Evolutionary conservation across 2,329 filamentous ascomycete species (phyloP), one percentile per base, ranked within the genome.

Genomic region (Colletotrichum sp.): DNA sequence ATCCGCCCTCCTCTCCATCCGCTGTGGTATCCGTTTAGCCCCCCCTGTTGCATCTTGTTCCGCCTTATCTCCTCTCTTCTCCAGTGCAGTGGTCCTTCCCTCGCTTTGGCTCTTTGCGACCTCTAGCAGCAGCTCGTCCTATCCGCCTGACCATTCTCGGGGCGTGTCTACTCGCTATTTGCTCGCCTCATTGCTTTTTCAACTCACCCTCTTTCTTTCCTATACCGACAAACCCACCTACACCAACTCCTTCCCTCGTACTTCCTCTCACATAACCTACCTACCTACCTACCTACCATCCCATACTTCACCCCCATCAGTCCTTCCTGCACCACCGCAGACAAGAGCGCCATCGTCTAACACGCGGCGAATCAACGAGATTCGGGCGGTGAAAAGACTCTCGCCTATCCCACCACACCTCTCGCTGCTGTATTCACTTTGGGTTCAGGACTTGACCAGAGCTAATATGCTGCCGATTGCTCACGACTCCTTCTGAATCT

Each of bases 41-140:
- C 73, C 38, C 73, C 73, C 68, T 56, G 66, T 65, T 76, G 61
- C 74, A 38, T 69, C 74, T 68, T 62, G 70, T 74, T 65, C 74
- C 74, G 74, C 74, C 74, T 76, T 74, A 76, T 73, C 74, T 76
- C 65, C 64, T 66, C 74, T 66, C 71, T 61, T 64, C 74, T 76
- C 48, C 59, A 58, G 69, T 55, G 48, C 43, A 43, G 69, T 69
- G 58, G 63, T 73, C 48, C 73, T 73, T 58, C 58, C 68, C 28
- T 71, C 63, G 63, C 73, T 67, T 62, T 66, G 71, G 32, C 28
- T 67, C 55, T 58, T 69, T 62, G 69, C 73, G 56, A 75, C 69
- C 64, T 73, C 64, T 55, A 59, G 69, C 70, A 73, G 73, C 73
- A 56, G 59, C 69, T 67, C 32, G 69, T 74, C 73, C 69, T 75